Base-by-base conservation (phyloP, 179 eudicot species). In the Spergularia azorica region DNA sequence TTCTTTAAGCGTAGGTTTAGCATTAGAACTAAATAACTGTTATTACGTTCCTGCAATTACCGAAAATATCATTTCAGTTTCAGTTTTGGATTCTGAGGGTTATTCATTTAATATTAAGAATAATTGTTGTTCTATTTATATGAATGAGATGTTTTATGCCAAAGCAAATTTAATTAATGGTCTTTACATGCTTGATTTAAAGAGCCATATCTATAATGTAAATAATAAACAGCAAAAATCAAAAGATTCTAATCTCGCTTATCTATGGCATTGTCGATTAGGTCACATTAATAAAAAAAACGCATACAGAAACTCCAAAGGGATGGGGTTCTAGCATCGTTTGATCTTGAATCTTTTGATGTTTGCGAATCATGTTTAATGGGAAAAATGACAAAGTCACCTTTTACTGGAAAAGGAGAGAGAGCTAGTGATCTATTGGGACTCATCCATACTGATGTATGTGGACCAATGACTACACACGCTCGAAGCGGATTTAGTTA, bases 381-480 rank as follows among this genome's bases (percentile, higher is more conserved):
- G 67, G 67, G 71, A 5, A 67, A 67, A 50, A 67, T 67, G 56
- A 67, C 56, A 7, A 66, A 66, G 3, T 15, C 48, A 38, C 70
- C 70, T 3, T 38, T 66, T 13, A 5, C 6, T 12, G 48, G 12
- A 20, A 14, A 32, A 4, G 17, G 70, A 5, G 52, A 43, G 41
- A 38, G 51, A 43, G 51, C 2, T 9, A 43, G 10, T 38, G 21
- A 66, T 10, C 32, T 66, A 16, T 13, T 66, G 52, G 70, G 51
- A 6, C 12, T 39, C 2, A 43, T 66, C 2, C 52, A 66, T 12
- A 66, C 52, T 5, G 6, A 38, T 66, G 21, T 66, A 38, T 66
- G 54, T 66, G 52, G 70, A 39, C 70, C 52, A 66, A 38, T 66
- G 52, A 66, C 2, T 43, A 17, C 18, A 10, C 4, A 1, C 7